Evolutionary conservation across 208 protist species (phyloP), one percentile per base, ranked within the genome.

Genomic region (Acanthamoeba culbertsoni): DNA sequence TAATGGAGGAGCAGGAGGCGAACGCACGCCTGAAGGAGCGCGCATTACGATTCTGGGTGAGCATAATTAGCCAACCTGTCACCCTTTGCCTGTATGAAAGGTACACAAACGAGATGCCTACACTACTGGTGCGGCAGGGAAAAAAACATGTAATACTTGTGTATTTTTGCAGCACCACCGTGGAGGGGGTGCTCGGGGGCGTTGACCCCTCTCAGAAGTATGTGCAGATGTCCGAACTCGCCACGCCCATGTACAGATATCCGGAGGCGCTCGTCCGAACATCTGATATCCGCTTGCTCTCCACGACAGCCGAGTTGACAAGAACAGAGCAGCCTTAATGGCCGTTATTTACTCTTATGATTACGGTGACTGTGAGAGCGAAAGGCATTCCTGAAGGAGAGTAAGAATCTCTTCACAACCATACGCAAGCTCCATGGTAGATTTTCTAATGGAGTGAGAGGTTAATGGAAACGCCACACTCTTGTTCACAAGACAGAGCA

Each of bases 201-300:
- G 68, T 79, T 33, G 68, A 79, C 42, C 23, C 68, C 23, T 18
- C 4, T 10, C 68, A 79, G 23, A 40, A 79, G 37, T 48, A 51
- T 40, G 7, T 79, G 37, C 68, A 79, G 68, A 79, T 79, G 68
- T 43, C 68, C 12, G 37, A 26, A 5, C 68, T 79, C 68, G 42
- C 12, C 68, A 79, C 68, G 68, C 68, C 68, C 68, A 79, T 79
- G 68, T 79, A 79, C 68, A 33, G 37, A 33, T 79, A 79, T 40
- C 8, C 33, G 37, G 68, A 79, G 4, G 68, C 68, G 4, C 68
- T 79, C 68, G 68, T 79, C 2, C 68, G 68, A 33, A 79, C 68
- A 26, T 79, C 68, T 23, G 68, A 79, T 40, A 48, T 79, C 8
- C 68, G 68, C 37, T 79, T 28, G 26, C 63, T 75, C 63, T 12